Evolutionary conservation across 306 rosid species (phyloP).

Genomic region (Casuarina cunninghamiana): DNA sequence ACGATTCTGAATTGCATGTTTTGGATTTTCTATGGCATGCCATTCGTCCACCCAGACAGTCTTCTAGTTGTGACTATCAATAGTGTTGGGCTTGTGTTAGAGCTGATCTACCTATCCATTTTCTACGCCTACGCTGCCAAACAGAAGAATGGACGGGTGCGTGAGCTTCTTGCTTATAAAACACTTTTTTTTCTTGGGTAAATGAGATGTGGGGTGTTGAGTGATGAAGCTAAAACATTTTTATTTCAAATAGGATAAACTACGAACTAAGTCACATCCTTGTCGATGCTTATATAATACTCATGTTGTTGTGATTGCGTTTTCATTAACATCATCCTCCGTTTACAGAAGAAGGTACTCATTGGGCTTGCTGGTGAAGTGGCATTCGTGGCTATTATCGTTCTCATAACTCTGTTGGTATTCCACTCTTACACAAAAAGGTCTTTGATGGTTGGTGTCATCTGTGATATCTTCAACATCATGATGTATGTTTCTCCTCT

Average conservation of each 20-base stretch:
- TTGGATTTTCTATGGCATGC: constrained; percentile 76
- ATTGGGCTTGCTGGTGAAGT: constrained; percentile 18
- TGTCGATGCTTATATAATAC: no score
- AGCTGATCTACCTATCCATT: constrained; percentile 52
- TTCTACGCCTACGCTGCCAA: constrained; percentile 35
- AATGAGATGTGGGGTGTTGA: no score
- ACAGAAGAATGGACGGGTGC: constrained; percentile 48
- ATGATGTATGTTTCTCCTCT: constrained; percentile 75
- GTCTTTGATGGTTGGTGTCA: constrained; percentile 62
- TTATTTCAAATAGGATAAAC: no score
- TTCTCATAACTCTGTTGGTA: constrained; percentile 33
- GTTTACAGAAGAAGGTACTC: constrained; percentile 45
- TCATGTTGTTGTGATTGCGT: background rate
- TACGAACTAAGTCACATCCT: no score
- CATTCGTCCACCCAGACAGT: constrained; percentile 69
- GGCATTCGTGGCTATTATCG: constrained; percentile 41
- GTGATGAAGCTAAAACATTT: no score
- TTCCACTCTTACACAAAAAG: constrained; percentile 40
- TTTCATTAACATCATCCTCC: background rate
- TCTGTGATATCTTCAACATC: constrained; percentile 65
- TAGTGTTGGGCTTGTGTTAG: constrained; percentile 50
- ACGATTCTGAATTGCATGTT: constrained; percentile 63
- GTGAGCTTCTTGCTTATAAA: background rate
- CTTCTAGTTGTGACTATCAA: constrained; percentile 62
- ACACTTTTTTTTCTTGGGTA: no score